Evolutionary conservation across 331 rosid genomes (phyloP), one percentile per base, ranked within the genome.

Genomic region (Stylosanthes scabra): DNA sequence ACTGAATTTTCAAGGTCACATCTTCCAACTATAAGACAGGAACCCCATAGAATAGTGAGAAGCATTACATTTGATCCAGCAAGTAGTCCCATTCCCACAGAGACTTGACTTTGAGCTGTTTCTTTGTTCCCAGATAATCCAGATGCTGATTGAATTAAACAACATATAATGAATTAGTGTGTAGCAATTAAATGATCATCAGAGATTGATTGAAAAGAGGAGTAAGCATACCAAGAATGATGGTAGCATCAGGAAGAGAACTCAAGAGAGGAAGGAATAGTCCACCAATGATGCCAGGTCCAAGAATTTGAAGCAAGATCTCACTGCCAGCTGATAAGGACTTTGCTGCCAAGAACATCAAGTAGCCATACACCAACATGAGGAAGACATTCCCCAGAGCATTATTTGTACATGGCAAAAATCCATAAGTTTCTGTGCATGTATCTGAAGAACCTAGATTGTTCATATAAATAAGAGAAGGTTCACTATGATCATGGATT

Each of bases 11-110:
- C 71, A 72, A 88, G 67, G 83, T 90, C 91, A 37, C 91, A 78
- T 87, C 85, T 90, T 64, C 93, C 96, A 37, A 90, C 84, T 41
- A 86, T 9, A 52, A 90, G 81, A 77, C 96, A 88, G 5, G 93
- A 75, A 29, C 90, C 93, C 96, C 96, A 90, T 49, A 88, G 78
- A 39, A 88, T 5, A 7, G 96, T 79, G 40, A 88, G 84, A 59
- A 90, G 96, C 92, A 91, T 74, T 16, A 91, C 92, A 62, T 91
- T 87, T 47, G 97, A 88, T 44, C 96, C 96, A 74, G 93, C 88
- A 20, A 90, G 74, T 74, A 90, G 83, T 34, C 93, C 93, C 90
- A 90, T 90, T 77, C 92, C 97, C 20, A 91, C 91, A 5, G 92
- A 80, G 58, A 91, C 97, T 77, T 88, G 97, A 72, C 84, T 74